Base-by-base conservation (phyloP, 805 yeast species). In the Candida ficus region DNA sequence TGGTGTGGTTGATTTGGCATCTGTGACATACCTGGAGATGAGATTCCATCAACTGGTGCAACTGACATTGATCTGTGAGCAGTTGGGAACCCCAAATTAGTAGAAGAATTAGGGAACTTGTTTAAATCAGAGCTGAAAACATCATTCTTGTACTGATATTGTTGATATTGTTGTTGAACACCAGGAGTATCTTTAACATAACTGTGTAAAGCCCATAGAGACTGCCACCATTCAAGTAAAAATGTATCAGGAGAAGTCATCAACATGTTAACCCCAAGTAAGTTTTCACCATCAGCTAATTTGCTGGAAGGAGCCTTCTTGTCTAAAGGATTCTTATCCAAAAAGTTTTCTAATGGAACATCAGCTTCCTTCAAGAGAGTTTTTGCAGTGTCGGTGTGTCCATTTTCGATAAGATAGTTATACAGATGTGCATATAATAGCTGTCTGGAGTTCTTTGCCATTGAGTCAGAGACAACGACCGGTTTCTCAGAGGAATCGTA, bases 181-280 rank as follows among this genome's bases (percentile, higher is more conserved):
- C 50, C 35, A 9, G 64, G 61, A 1, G 62, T 54, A 5, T 54
- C 54, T 39, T 67, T 64, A 5, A 75, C 66, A 38, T 64, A 68
- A 9, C 70, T 62, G 46, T 73, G 76, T n/a, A 71, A 42, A 13
- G 72, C 62, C 73, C 76, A 70, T 12, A 76, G 49, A 9, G 70
- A 57, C 37, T 68, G 66, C 78, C 80, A 76, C 82, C 82, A 76
- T 46, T 76, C 80, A 35, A 71, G 54, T 12, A 76, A 53, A 44
- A 74, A 73, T 0, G 77, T 66, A 17, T 72, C 75, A 4, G 66
- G 63, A 1, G 68, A 60, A 25, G 66, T 59, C 61, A 66, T 65
- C 28, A 69, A 53, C 69, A 66, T 68, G 42, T 67, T 61, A 2
- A 63, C 61, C 16, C 59, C 58, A 4, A 63, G 52, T 16, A 57